Evolutionary conservation across 805 yeast genomes (phyloP).

Genomic region (Candida verbasci): DNA sequence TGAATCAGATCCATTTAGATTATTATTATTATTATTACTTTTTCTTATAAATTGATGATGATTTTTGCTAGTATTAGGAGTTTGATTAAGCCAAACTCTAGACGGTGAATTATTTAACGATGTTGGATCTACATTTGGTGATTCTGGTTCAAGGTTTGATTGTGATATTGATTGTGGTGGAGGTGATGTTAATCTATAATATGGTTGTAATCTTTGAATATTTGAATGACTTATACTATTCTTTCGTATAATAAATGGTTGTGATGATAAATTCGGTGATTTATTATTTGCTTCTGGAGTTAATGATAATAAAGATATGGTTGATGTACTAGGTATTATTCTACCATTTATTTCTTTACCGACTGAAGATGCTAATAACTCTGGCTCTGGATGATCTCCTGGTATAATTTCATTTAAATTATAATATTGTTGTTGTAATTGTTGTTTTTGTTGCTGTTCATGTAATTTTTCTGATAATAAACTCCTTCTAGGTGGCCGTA

Average conservation of each 20-base stretch:
- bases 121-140: conserved; percentile 49
- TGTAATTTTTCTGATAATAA: conserved; percentile 12
- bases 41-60: conserved; percentile 12
- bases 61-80: conserved; percentile 33
- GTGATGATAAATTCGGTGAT: conserved; percentile 2
- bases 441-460: neutral
- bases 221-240: conserved; percentile 19
- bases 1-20: conserved; percentile 13
- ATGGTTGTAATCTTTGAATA: conserved; percentile 35
- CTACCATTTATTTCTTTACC: conserved; percentile 38
- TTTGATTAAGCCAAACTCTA: conserved; percentile 48
- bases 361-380: conserved; percentile 38
- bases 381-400: conserved; percentile 43
- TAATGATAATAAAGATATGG: conserved; percentile 36
- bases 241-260: conserved; percentile 6
- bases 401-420: conserved; percentile 3
- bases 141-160: conserved; percentile 33
- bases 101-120: conserved; percentile 55
- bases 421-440: conserved; percentile 3
- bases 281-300: conserved; percentile 20
- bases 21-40: neutral
- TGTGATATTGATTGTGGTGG: conserved; percentile 14
- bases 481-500: conserved; percentile 8
- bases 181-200: conserved; percentile 31
- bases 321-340: conserved; percentile 39